phyloP scores from a whole-genome alignment of 495 filamentous ascomycete species.

The Durotheca rogersii region DNA sequence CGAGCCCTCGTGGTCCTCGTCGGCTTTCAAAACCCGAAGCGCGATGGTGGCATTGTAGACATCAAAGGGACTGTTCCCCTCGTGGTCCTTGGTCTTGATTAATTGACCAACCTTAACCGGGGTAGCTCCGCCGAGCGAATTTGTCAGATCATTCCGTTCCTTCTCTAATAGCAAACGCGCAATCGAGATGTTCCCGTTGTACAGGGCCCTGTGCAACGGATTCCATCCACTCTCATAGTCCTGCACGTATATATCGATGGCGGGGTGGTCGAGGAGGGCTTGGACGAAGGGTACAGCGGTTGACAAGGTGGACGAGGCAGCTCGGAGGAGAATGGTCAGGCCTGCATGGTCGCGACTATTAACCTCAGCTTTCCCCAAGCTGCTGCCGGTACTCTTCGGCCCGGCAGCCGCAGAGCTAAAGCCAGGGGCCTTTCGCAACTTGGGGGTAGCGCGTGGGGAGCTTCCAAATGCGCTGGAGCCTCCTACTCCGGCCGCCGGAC shows the following conservation, averaged over 20 bases:
- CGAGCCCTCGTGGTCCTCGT: conserved; percentile 21
- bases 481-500: conserved; percentile 36
- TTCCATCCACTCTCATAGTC: conserved; percentile 97
- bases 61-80: conserved; percentile 93
- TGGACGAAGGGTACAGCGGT: conserved; percentile 70
- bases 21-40: conserved; percentile 48
- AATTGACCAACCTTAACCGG: conserved; percentile 58
- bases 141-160: conserved; percentile 65
- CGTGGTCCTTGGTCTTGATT: conserved; percentile 93
- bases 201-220: conserved; percentile 86
- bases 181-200: conserved; percentile 86
- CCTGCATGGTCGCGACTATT: conserved; percentile 79
- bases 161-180: conserved; percentile 76
- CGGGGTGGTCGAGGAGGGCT: conserved; percentile 75
- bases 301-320: conserved; percentile 69
- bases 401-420: conserved; percentile 31
- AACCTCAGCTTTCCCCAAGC: conserved; percentile 68
- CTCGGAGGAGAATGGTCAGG: conserved; percentile 80
- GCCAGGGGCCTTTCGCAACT: conserved; percentile 48
- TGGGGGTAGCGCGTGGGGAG: conserved; percentile 47
- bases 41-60: conserved; percentile 82
- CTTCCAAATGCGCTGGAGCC: conserved; percentile 38
- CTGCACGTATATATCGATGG: conserved; percentile 81
- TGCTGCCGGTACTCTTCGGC: conserved; percentile 33
- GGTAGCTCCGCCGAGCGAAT: conserved; percentile 48